Evolutionary conservation across 2,329 filamentous ascomycete species (phyloP), one percentile per base, ranked within the genome.

Genomic region (Aspergillus aculeatus): DNA sequence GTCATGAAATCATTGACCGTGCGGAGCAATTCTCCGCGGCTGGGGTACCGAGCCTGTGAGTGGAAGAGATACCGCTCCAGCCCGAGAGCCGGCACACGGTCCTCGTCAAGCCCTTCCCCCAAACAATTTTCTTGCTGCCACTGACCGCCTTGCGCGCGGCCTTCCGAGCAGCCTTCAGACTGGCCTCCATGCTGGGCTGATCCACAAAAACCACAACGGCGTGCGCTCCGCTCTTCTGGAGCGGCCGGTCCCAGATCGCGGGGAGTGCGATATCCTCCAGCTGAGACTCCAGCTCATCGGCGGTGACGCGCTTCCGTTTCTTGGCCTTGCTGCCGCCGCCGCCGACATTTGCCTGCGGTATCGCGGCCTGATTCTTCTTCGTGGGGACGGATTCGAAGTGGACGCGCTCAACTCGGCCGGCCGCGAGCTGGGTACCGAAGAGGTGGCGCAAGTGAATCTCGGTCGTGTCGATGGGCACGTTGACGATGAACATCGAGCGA

Each of bases 401-500:
- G 5, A 96, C 89, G 55, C 80, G 82, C 74, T 96, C 91, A 51
- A 98, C 89, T 50, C 89, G 84, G 2, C 90, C 90, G 0, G 89
- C 87, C 9, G 91, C 89, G 0, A 97, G 83, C 16, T 96, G 84
- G 0, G 83, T 81, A 0, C 85, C 79, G 67, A 98, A 96, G 0
- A 98, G 79, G 47, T 87, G 82, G 49, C 91, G 87, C 47, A 98
- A 82, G 68, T 93, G 90, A 1, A 81, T 75, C 58, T 91, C 88
- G 4, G 91, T 96, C 60, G 91, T 88, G 72, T 97, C 93, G 63
- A 89, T 82, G 6, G 95, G 95, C 0, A 96, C 79, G 70, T 99
- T 98, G 64, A 93, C 90, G n/a, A 96, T 73, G 77, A 96, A 99
- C 19, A 99, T 83, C 62, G 90, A 92, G 67, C 93, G 88, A 16